A percentile compares a stretch with the other conserved stretches of the same genome.
These are phyloP conservation scores for Blumeria hordei DNA, from an alignment of 2,329 filamentous ascomycete genomes.

Conservation along the genomic window DNA sequence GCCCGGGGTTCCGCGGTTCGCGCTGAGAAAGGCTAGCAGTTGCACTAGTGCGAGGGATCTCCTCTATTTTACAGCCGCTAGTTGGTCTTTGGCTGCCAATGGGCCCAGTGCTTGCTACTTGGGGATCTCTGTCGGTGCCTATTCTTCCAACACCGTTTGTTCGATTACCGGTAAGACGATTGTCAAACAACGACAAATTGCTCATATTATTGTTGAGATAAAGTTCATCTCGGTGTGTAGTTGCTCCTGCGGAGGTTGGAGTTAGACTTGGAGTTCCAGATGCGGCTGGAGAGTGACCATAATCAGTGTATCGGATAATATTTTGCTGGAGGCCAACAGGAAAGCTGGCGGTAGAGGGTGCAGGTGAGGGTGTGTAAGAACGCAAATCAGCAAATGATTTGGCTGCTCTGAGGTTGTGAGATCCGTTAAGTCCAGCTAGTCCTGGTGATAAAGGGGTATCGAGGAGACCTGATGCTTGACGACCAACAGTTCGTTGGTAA, in stretches of 20 bases:
- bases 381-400: constrained; percentile 94
- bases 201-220: constrained; percentile 26
- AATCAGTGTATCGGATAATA: constrained; percentile 30
- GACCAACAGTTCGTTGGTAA: constrained; percentile 48
- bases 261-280: constrained; percentile 44
- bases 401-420: constrained; percentile 63
- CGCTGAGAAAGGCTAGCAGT: constrained; percentile 25
- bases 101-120: constrained; percentile 24
- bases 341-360: constrained; percentile 72
- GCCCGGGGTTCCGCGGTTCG: constrained; percentile 32
- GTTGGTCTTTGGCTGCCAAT: constrained; percentile 40
- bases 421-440: constrained; percentile 34
- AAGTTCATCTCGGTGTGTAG: constrained; percentile 14
- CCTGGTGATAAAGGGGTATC: constrained; percentile 66
- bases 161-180: constrained; percentile 12
- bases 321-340: constrained; percentile 41
- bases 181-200: constrained; percentile 29
- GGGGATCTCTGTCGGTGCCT: constrained; percentile 24
- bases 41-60: constrained; percentile 10
- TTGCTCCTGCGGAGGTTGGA: constrained; percentile 55
- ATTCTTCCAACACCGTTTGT: constrained; percentile 18
- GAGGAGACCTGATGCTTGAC: constrained; percentile 60
- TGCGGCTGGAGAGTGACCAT: constrained; percentile 28
- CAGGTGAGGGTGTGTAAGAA: constrained; percentile 85
- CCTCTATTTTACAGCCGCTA: constrained; percentile 13